Evolutionary conservation across 352 stramenopile species (phyloP).

Genomic region (Phytopythium helicoides): DNA sequence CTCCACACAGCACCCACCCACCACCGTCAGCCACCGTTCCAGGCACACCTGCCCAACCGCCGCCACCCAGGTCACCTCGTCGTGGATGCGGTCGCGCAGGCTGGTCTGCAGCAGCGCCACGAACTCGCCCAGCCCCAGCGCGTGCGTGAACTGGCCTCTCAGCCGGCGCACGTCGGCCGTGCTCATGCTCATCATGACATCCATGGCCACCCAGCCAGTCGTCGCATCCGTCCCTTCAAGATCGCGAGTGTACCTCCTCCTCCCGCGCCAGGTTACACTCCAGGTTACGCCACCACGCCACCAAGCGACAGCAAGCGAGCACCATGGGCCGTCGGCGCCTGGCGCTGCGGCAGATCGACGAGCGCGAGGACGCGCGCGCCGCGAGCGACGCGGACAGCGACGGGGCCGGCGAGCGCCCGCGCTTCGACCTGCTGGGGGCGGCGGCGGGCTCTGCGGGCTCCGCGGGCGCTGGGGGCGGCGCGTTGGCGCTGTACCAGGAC

Average conservation of each 20-base stretch:
- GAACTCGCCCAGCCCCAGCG: slow-evolving; percentile 62
- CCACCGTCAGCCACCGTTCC: background rate
- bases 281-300: no score
- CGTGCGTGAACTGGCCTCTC: slow-evolving; percentile 45
- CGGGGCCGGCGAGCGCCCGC: slow-evolving; percentile 6
- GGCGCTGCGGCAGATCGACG: slow-evolving; percentile 23
- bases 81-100: slow-evolving; percentile 62
- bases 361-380: slow-evolving; percentile 9
- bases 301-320: no score
- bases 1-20: background rate
- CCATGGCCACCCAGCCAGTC: slow-evolving; percentile 30
- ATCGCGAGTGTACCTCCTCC: no score
- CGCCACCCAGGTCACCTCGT: slow-evolving; percentile 17
- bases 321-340: slow-evolving; percentile 21
- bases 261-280: background rate
- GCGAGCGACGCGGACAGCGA: slow-evolving; percentile 18
- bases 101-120: slow-evolving; percentile 68
- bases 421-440: slow-evolving; percentile 13
- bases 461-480: slow-evolving; percentile 2
- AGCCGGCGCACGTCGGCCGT: slow-evolving; percentile 69
- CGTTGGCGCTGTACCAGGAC: slow-evolving; percentile 71
- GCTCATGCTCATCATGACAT: slow-evolving; percentile 88
- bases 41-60: background rate
- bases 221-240: background rate
- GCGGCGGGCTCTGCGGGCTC: background rate